Evolutionary conservation across 2,329 filamentous ascomycete genomes (phyloP).

Genomic region (Venturia asperata): DNA sequence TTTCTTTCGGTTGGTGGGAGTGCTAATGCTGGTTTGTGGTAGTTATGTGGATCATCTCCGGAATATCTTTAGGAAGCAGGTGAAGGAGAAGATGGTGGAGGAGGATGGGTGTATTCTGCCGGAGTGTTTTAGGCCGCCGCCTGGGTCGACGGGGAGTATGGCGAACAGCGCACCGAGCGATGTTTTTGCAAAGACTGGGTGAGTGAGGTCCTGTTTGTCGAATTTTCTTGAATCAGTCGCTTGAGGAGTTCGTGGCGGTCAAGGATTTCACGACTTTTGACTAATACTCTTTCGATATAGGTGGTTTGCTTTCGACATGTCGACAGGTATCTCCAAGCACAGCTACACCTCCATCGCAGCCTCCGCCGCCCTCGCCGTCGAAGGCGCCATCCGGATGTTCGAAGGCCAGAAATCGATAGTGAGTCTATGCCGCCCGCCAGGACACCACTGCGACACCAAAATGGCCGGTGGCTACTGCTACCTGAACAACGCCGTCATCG

Average conservation of each 20-base stretch:
- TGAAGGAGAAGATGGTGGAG: constrained; percentile 21
- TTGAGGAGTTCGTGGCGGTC: too few species aligned
- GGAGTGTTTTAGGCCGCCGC: constrained; percentile 24
- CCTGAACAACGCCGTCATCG: constrained; percentile 27
- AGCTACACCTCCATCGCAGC: constrained; percentile 23
- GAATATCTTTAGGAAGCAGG: neutral
- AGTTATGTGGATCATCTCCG: constrained; percentile 16
- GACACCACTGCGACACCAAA: constrained; percentile 26
- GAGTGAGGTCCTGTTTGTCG: neutral
- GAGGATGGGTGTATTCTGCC: constrained; percentile 23
- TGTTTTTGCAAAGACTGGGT: constrained; percentile 23
- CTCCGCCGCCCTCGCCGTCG: constrained; percentile 24
- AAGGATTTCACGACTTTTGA: too few species aligned
- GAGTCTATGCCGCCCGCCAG: constrained; percentile 26
- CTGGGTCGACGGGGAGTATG: neutral
- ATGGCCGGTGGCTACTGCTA: constrained; percentile 28
- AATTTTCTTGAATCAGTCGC: too few species aligned
- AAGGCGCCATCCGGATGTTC: constrained; percentile 19
- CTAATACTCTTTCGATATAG: neutral
- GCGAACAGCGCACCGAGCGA: constrained; percentile 20
- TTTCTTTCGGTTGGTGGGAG: too few species aligned
- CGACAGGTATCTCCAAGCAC: constrained; percentile 22
- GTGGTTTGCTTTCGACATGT: constrained; percentile 26
- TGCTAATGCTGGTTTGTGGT: too few species aligned
- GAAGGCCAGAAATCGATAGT: constrained; percentile 18